phyloP scores from a whole-genome alignment of 495 filamentous ascomycete genomes.

The Cladorrhinum samala region DNA sequence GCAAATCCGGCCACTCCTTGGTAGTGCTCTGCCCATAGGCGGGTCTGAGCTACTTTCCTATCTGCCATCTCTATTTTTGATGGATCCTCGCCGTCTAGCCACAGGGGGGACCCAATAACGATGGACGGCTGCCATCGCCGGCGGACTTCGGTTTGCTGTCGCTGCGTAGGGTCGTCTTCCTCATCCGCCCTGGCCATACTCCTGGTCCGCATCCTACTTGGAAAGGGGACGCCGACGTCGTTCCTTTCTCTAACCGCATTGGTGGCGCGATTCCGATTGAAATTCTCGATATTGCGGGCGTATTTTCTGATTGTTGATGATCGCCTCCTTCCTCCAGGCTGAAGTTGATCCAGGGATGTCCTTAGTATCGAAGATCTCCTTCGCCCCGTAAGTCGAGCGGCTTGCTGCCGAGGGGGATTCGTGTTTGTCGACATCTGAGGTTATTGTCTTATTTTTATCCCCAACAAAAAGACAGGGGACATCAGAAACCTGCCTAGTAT shows the following conservation, averaged over 20 bases:
- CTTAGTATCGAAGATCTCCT: neutral
- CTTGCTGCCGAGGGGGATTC: neutral
- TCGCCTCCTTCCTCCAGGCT: neutral
- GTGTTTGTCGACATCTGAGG: neutral
- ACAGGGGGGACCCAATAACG: conserved; percentile 19
- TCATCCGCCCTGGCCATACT: conserved; percentile 8
- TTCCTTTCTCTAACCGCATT: neutral
- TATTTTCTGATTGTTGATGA: neutral
- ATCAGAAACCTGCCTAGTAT: neutral
- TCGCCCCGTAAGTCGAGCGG: neutral
- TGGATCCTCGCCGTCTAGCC: conserved; percentile 30
- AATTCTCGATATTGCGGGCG: conserved; percentile 9
- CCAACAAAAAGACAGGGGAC: neutral
- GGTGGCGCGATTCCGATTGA: conserved; percentile 10
- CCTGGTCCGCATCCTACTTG: conserved; percentile 9
- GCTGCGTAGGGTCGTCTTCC: neutral
- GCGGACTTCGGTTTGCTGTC: neutral
- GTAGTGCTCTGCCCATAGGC: conserved; percentile 28
- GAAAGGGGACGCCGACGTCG: neutral
- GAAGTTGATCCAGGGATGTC: neutral
- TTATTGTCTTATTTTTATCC: neutral
- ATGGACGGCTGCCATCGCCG: conserved; percentile 21
- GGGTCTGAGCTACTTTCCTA: conserved; percentile 32
- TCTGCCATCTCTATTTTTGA: conserved; percentile 35
- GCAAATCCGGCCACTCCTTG: conserved; percentile 21